phyloP scores from a whole-genome alignment of 495 filamentous ascomycete genomes.

The Neurospora sp. region DNA sequence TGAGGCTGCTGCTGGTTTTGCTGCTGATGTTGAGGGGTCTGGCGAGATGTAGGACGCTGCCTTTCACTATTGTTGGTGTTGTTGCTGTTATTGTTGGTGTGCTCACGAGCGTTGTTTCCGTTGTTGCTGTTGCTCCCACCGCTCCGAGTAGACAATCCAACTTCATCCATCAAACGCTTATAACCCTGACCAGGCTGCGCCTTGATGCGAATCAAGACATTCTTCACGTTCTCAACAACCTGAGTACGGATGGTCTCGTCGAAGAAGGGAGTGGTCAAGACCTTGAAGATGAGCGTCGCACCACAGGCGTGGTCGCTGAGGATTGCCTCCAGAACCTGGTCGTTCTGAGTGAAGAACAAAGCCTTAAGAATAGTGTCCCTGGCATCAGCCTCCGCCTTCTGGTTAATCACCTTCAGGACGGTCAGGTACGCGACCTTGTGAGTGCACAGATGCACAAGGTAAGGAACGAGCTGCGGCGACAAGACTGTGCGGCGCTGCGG shows the following conservation, averaged over 20 bases:
- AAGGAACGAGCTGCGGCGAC: conserved; percentile 84
- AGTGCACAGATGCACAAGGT: conserved; percentile 94
- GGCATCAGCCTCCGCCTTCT: conserved; percentile 87
- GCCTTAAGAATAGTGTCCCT: conserved; percentile 87
- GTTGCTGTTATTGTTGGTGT: conserved; percentile 24
- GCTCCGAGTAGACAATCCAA: conserved; percentile 61
- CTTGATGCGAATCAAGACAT: conserved; percentile 81
- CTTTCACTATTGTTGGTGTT: conserved; percentile 25
- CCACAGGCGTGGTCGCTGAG: conserved; percentile 85
- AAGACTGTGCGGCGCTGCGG: conserved; percentile 84
- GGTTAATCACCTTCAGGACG: conserved; percentile 96
- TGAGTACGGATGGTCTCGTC: conserved; percentile 82
- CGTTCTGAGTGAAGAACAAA: conserved; percentile 86
- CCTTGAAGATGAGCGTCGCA: conserved; percentile 95
- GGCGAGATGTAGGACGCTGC: conserved; percentile 1
- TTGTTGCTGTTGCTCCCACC: conserved; percentile 33
- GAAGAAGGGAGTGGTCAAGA: conserved; percentile 94
- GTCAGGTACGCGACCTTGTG: conserved; percentile 98
- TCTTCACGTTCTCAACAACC: conserved; percentile 83
- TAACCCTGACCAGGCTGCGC: conserved; percentile 91
- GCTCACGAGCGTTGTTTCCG: conserved; percentile 30
- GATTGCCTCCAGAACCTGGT: conserved; percentile 83
- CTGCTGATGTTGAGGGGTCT: conserved; percentile 10
- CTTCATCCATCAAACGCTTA: conserved; percentile 97
- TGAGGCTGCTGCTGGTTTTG: conserved; percentile 10